phyloP scores from a whole-genome alignment of 371 early-diverging fungal genomes.

The Blyttiomyces sp. region DNA sequence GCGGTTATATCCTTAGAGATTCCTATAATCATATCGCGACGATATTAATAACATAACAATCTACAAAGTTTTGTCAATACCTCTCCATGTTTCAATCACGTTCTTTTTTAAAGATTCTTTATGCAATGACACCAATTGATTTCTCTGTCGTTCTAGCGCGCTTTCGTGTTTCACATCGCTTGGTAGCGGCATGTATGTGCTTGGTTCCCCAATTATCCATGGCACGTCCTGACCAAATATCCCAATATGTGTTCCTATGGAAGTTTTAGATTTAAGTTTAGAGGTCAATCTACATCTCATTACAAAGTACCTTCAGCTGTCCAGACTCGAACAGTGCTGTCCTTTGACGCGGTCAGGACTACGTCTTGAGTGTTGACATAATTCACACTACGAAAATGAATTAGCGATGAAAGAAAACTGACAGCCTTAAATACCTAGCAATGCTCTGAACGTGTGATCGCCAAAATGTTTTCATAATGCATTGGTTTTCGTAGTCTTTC shows the following conservation, averaged over 20 bases:
- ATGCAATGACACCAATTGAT: constrained; percentile 32
- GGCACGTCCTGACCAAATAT: constrained; percentile 50
- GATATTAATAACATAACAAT: not conserved
- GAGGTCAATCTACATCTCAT: too few relatives aligned
- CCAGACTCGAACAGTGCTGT: constrained; percentile 52
- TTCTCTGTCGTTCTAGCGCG: constrained; percentile 34
- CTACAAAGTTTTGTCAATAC: constrained; percentile 6
- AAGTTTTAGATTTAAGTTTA: not conserved
- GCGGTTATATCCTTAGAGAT: not conserved
- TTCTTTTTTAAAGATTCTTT: constrained; percentile 42
- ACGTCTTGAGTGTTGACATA: constrained; percentile 41
- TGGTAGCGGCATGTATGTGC: constrained; percentile 43
- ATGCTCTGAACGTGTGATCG: constrained; percentile 44
- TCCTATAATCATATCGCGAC: too few relatives aligned
- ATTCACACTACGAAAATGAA: constrained; percentile 29
- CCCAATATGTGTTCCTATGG: constrained; percentile 45
- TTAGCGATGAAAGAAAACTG: not conserved
- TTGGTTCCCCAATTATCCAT: constrained; percentile 46
- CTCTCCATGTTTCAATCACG: constrained; percentile 44
- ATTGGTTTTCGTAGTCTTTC: constrained; percentile 18
- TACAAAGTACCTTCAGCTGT: constrained; percentile 36
- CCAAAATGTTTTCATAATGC: constrained; percentile 36
- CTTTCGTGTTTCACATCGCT: constrained; percentile 43
- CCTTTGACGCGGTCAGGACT: constrained; percentile 46
- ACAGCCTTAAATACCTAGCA: constrained; percentile 29